Evolutionary conservation across 1,284 basidiomycete genomes (phyloP), one percentile per base, ranked within the genome.

Genomic region (Sanguinoderma infundibulare): DNA sequence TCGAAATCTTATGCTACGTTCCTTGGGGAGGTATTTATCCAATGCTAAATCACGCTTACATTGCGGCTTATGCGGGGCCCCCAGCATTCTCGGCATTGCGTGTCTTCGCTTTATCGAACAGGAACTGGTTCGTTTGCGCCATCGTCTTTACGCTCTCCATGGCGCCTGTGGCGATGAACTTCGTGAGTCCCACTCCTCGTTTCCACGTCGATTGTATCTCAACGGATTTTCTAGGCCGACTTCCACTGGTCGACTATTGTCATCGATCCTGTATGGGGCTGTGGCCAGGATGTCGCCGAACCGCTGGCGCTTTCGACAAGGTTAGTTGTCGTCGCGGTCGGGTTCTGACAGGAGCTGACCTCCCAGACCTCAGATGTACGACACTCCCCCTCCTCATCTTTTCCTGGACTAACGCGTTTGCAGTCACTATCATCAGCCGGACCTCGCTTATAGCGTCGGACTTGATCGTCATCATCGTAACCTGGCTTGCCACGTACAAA

Each of bases 71-170:
- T 8, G 6, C 38, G 14, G 9, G 2, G 2, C 22, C 10, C 26
- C 17, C 34, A 62, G 61, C 53, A 1, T 59, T 62, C 47, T 59
- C 61, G 1, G 61, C 46, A 6, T 49, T 62, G 34, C 61, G 61
- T 1, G 56, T 52, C 3, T 55, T 54, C 44, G 61, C 61, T 5
- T 35, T 62, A 40, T 55, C 38, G 20, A 28, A 53, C 17, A 34
- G 57, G 20, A 34, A 51, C 9, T 55, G 53, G 47, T 2, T 32
- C 3, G 10, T 62, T 10, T 38, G 44, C 2, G 10, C 22, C 12
- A 2, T 52, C 9, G 57, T 62, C 15, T 55, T 59, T 35, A 3
- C 49, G 12, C 35, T 62, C 2, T 54, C 61, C 1, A 22, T 53
- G n/a, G 40, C 38, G n/a, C 59, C 59, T 17, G 9, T 56, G 9